These are phyloP conservation scores for Cyberlindnera maritima DNA, from an alignment of 805 yeast species.

Conservation along the genomic window DNA sequence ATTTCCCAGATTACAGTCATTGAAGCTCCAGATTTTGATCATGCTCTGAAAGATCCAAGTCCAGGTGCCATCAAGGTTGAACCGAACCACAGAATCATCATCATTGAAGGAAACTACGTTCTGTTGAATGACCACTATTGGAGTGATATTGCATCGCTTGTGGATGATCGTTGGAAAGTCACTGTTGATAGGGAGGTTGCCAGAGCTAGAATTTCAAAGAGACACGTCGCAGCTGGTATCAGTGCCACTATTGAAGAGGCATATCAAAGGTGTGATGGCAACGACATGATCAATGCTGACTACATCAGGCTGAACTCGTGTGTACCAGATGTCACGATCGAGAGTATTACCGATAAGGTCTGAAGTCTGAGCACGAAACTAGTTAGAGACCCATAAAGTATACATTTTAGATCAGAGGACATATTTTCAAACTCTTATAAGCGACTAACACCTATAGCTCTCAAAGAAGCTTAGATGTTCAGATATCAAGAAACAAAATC, in stretches of 20 bases:
- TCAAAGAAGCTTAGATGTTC: too few species aligned
- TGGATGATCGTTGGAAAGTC: conserved; percentile 16
- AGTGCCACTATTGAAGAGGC: conserved; percentile 6
- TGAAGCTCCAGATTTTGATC: conserved; percentile 19
- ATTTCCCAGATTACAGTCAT: conserved; percentile 3
- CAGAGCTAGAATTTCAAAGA: conserved; percentile 8
- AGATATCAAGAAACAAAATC: too few species aligned
- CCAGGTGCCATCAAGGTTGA: conserved; percentile 8
- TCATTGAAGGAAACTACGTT: conserved; percentile 21
- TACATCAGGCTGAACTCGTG: conserved; percentile 10
- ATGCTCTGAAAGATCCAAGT: conserved; percentile 19
- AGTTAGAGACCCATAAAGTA: too few species aligned
- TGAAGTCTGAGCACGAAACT: not conserved
- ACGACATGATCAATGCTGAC: conserved; percentile 13
- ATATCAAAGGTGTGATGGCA: conserved; percentile 5
- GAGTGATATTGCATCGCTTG: conserved; percentile 11
- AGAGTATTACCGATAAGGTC: not conserved
- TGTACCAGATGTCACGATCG: conserved; percentile 6
- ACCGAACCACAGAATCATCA: conserved; percentile 15
- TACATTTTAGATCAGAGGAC: too few species aligned
- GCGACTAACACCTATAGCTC: too few species aligned
- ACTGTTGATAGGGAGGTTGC: conserved; percentile 6
- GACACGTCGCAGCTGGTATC: conserved; percentile 12
- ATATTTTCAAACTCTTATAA: too few species aligned
- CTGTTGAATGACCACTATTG: conserved; percentile 19